Evolutionary conservation across 345 rosid genomes (phyloP).

Genomic region (Eucalyptus dawsonii): DNA sequence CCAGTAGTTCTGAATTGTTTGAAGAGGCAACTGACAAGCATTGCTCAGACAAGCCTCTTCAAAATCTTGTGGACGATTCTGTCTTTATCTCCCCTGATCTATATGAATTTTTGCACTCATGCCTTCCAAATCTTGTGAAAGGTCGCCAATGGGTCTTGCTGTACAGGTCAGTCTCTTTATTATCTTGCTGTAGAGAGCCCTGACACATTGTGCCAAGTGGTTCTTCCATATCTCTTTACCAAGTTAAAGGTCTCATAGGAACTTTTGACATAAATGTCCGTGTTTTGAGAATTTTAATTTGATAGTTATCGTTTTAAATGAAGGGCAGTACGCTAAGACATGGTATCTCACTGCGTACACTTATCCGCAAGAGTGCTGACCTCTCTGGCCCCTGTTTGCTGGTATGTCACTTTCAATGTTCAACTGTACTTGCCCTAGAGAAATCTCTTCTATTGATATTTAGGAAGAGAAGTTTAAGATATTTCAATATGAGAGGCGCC

Average conservation of each 20-base stretch:
- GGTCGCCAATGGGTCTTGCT: constrained; percentile 81
- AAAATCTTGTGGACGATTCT: constrained; percentile 42
- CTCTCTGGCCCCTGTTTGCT: constrained; percentile 77
- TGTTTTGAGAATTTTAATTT: constrained; percentile 11
- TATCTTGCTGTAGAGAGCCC: not conserved
- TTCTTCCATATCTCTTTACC: not conserved
- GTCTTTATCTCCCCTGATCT: constrained; percentile 49
- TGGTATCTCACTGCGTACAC: constrained; percentile 93
- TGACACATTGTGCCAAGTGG: not conserved
- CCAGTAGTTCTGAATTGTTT: constrained; percentile 22
- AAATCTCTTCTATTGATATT: not conserved
- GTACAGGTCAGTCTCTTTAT: constrained; percentile 49
- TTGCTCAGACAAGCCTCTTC: constrained; percentile 19
- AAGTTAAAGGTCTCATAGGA: not conserved
- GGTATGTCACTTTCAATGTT: constrained; percentile 22
- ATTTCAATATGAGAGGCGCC: not conserved
- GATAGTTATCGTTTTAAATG: constrained; percentile 34
- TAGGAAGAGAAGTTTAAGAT: not conserved
- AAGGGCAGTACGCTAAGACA: constrained; percentile 98
- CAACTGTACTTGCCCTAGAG: not conserved
- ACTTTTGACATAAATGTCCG: not conserved
- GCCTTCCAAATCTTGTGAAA: constrained; percentile 80
- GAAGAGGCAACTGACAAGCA: constrained; percentile 27
- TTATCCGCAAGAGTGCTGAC: constrained; percentile 66
- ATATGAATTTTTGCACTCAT: constrained; percentile 59